These are phyloP conservation scores for Phytophthora crassamura DNA, from an alignment of 352 stramenopile genomes.

Conservation along the genomic window DNA sequence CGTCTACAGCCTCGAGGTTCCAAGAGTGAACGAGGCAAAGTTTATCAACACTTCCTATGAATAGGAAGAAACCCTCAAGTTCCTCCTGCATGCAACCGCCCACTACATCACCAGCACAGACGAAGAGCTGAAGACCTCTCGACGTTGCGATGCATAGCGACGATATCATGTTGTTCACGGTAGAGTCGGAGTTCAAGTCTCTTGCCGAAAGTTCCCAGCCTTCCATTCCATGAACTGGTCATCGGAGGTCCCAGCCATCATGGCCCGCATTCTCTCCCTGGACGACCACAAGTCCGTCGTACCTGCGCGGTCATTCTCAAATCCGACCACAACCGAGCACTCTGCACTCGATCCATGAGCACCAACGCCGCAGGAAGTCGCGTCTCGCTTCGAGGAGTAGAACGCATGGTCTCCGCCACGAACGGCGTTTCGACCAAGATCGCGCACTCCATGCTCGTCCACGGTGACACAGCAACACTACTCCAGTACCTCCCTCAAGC, in stretches of 20 bases:
- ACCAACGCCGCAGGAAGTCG: conserved; percentile 21
- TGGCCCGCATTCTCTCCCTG: background rate
- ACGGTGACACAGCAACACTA: conserved; percentile 30
- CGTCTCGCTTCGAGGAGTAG: conserved; percentile 45
- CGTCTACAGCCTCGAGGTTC: conserved; percentile 1
- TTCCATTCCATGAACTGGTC: conserved; percentile 19
- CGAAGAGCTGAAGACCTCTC: background rate
- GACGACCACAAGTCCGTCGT: too few relatives aligned
- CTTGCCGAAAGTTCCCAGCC: conserved; percentile 8
- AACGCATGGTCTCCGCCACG: conserved; percentile 43
- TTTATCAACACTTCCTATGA: conserved; percentile 9
- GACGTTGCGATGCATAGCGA: conserved; percentile 7
- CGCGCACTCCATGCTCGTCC: conserved; percentile 45
- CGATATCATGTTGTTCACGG: conserved; percentile 19
- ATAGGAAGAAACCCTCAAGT: conserved; percentile 9
- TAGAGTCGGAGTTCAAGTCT: conserved; percentile 10
- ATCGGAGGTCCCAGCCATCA: conserved; percentile 18
- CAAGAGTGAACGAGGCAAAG: conserved; percentile 5
- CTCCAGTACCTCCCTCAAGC: conserved; percentile 39
- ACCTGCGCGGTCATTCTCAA: conserved; percentile 11
- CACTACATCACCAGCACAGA: background rate
- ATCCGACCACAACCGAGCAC: conserved; percentile 22
- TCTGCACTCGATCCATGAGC: conserved; percentile 24
- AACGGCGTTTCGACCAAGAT: conserved; percentile 38
- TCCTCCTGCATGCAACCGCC: conserved; percentile 4